These are phyloP conservation scores for Sodiomyces alkalinus DNA, from an alignment of 2,329 filamentous ascomycete genomes.

Conservation along the genomic window DNA sequence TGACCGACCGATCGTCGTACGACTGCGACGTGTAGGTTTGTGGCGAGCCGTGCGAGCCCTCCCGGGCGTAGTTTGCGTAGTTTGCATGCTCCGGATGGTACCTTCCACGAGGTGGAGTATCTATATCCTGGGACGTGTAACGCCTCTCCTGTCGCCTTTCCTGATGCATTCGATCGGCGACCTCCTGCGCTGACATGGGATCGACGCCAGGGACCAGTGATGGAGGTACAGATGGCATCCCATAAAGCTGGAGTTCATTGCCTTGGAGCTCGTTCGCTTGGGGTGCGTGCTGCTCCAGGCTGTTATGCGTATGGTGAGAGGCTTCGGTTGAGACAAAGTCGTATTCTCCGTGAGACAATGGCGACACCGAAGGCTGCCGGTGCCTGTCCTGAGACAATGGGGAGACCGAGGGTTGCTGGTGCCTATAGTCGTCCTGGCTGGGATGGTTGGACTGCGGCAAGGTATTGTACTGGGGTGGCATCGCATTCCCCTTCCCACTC, in stretches of 20 bases:
- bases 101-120: conserved; percentile 25
- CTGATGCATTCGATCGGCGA: conserved; percentile 41
- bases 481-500: conserved; percentile 18
- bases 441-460: conserved; percentile 9
- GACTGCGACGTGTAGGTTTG: conserved; percentile 21
- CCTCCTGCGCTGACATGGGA: conserved; percentile 36
- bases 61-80: neutral
- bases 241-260: conserved; percentile 20
- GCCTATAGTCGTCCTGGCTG: conserved; percentile 5
- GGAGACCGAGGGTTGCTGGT: conserved; percentile 10
- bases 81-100: conserved; percentile 16
- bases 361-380: conserved; percentile 13
- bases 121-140: conserved; percentile 25
- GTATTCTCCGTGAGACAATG: conserved; percentile 18
- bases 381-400: conserved; percentile 16
- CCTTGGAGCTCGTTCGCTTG: conserved; percentile 22
- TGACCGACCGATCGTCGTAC: conserved; percentile 25
- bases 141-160: conserved; percentile 33
- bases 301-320: conserved; percentile 15
- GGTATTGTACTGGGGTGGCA: conserved; percentile 15
- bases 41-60: conserved; percentile 4
- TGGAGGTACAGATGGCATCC: conserved; percentile 32
- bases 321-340: conserved; percentile 15
- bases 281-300: conserved; percentile 15
- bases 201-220: conserved; percentile 48